Evolutionary conservation across 495 filamentous ascomycete species (phyloP), one percentile per base, ranked within the genome.

Genomic region (Penicillium steckii): DNA sequence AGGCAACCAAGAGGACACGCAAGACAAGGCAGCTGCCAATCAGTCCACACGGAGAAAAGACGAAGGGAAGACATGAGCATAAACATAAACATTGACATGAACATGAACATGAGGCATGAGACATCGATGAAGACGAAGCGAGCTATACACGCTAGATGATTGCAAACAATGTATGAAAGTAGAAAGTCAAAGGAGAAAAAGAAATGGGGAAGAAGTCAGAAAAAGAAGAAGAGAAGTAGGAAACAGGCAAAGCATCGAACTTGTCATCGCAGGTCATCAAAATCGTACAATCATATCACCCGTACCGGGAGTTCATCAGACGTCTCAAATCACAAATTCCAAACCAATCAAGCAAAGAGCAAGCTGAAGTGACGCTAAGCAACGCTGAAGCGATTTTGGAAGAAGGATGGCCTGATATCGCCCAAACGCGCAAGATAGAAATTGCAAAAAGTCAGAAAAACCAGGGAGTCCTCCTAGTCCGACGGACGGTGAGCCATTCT

Each of bases 251-350:
- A 59, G 65, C 52, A 70, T 59, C 62, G 59, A 62, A 65, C 62
- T 67, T 61, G 62, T 70, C 70, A 63, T 73, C 65, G 65, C 64
- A 73, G 70, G 68, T 75, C 71, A 72, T 75, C 67, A 73, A 62
- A 74, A 71, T 75, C 71, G 64, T 75, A 73, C 70, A 73, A 72
- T 70, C 71, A 73, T 70, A 69, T 72, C 62, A 66, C 67, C n/a
- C 66, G 64, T 69, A 67, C 64, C 55, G 64, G 67, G 59, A 48
- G 32, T 53, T 53, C 61, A 27, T 26, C 26, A 30, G 17, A 17
- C 33, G 10, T 56, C 59, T 51, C 33, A 51, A 56, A 51, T 47
- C 44, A 44, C 45, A 49, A 44, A 4, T 41, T 23, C 38, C 38
- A 8, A 41, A 21, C 19, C 5, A 12, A 29, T 22, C 21, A 13